Base-by-base conservation (phyloP, 176 grass and related monocot genomes). In the Musa acuminata region DNA sequence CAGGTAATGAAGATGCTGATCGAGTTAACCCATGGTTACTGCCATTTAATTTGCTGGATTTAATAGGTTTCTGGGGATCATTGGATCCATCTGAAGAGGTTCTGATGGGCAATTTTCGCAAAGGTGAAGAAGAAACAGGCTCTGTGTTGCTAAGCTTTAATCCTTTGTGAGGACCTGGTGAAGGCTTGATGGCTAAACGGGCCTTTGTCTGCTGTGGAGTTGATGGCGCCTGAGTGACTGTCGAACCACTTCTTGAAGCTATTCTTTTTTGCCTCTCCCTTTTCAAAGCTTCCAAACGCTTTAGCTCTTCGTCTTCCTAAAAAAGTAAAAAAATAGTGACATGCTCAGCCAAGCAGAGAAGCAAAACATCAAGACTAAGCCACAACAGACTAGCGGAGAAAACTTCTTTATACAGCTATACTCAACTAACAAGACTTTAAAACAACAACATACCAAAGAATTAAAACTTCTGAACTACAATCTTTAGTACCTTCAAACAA, bases 231-330 rank as follows among this genome's bases (percentile, higher is more conserved):
- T 82, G 83, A 1, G 80, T 77, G 59, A 67, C 72, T 62, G 71
- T 80, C 51, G 58, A 53, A 43, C 72, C 75, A 24, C 75, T 70
- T 86, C 83, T 94, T 49, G 96, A 73, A 23, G 91, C 83, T 17
- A 99, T 99, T 82, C 91, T 89, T 80, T 99, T 94, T 89, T 99
- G 82, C 76, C 96, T 79, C 76, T 99, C 96, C 76, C 80, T 72
- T 87, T 91, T 99, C 77, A 99, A 85, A 70, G 82, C 90, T 59
- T 99, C 96, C 50, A 99, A 77, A 17, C 96, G 88, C 73, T 89
- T 99, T 35, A 85, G 80, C 51, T 94, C 83, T 71, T 95, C 96
- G 9, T 91, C 91, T 82, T 99, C 96, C 96, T 99, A 82, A 52
- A 82, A 52, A 82, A 79, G 48, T 74, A 22, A 5, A 43, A 0